These are phyloP conservation scores for Jatropha podagrica DNA, from an alignment of 441 rosid genomes.

Conservation along the genomic window DNA sequence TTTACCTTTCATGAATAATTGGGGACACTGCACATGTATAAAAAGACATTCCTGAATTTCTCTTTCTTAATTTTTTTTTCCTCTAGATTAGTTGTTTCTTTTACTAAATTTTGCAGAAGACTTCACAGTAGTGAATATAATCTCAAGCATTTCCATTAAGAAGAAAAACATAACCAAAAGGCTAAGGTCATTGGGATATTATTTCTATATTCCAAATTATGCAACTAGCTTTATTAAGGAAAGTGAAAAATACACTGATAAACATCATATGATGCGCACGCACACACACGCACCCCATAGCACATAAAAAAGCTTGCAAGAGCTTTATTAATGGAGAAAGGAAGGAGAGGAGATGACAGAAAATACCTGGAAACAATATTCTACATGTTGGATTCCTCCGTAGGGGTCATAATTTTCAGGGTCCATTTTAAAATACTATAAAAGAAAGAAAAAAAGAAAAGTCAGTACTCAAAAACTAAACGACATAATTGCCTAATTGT, in stretches of 20 bases:
- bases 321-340: neutral
- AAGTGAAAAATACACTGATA: neutral
- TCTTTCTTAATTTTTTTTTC: neutral
- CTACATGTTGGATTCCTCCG: constrained; percentile 81
- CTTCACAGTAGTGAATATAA: neutral
- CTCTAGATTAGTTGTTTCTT: neutral
- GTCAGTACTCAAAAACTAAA: constrained; percentile 8
- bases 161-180: neutral
- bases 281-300: neutral
- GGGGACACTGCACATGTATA: neutral
- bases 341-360: neutral
- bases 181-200: neutral
- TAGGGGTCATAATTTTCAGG: constrained; percentile 53
- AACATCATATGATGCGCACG: neutral
- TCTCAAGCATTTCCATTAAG: neutral
- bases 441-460: constrained; percentile 8
- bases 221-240: neutral
- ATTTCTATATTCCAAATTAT: neutral
- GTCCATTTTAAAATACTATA: constrained; percentile 89
- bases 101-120: neutral
- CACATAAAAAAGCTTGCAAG: neutral
- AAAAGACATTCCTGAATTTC: neutral
- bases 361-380: constrained; percentile 89
- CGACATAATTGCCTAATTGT: neutral
- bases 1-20: neutral